phyloP scores from a whole-genome alignment of 73 alveolate genomes.

The Paraurostyla sp. region DNA sequence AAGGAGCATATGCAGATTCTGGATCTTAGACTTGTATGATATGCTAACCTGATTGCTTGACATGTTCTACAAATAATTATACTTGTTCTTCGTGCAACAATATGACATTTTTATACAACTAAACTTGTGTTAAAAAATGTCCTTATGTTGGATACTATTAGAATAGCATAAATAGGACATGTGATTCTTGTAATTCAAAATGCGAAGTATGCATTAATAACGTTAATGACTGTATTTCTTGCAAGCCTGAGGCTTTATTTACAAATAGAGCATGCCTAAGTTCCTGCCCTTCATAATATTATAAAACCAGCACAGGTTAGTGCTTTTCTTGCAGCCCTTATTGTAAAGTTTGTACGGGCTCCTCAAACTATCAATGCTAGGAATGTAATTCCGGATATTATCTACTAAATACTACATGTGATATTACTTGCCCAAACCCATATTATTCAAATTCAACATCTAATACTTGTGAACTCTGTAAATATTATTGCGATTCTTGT shows the following conservation, averaged over 20 bases:
- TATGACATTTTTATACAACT: neutral
- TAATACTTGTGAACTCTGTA: neutral
- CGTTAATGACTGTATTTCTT: neutral
- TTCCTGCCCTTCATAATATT: neutral
- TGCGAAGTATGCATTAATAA: neutral
- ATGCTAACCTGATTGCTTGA: conserved; percentile 14
- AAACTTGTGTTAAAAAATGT: neutral
- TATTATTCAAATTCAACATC: neutral
- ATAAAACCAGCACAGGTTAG: neutral
- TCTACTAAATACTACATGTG: neutral
- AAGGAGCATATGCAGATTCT: neutral
- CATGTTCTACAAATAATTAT: conserved; percentile 5
- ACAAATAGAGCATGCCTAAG: neutral
- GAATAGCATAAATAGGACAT: neutral
- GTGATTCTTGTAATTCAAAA: neutral
- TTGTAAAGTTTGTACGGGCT: conserved; percentile 5
- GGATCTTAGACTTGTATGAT: conserved; percentile 3
- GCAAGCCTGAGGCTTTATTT: neutral
- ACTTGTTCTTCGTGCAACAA: conserved; percentile 17
- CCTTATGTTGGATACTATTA: neutral
- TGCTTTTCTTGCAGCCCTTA: neutral
- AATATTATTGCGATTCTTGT: conserved; percentile 15
- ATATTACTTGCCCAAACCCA: conserved; percentile 5
- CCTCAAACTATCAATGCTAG: neutral
- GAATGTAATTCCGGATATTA: neutral